Base-by-base conservation (phyloP, 129 eudicot genomes). In the Ambrosia trifida region DNA sequence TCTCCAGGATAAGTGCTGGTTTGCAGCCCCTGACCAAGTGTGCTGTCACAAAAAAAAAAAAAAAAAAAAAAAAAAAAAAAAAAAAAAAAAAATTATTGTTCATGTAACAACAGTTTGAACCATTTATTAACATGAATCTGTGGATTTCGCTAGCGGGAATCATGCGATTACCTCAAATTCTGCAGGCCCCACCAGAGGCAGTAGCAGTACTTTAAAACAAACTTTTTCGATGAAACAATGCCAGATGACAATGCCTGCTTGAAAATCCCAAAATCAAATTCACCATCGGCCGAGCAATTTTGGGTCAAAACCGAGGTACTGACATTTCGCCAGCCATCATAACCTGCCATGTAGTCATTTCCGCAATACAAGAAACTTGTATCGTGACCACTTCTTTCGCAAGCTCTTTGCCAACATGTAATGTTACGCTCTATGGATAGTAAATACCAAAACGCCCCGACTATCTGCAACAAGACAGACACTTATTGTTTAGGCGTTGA, bases 161-260 rank as follows among this genome's bases (percentile, higher is more conserved):
- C 35, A 20, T 38, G 43, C 5, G 18, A 12, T 33, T 71, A 93
- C 98, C 98, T 91, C 74, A 93, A 75, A 77, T 93, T 89, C 69
- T 93, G 98, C 67, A 93, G 88, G 10, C 98, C 98, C 95, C 96
- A 93, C 98, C 98, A 93, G 11, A 93, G 85, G 76, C 98, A 93
- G 77, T 89, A 93, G 70, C 86, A 87, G 72, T 93, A 93, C 73
- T 93, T 93, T 3, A 91, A 78, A 51, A 87, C 52, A 79, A 93
- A 93, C 19, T 72, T 68, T 12, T 47, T 80, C 19, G 98, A 87
- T 11, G 77, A 82, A 75, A 89, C 91, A 33, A 89, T 89, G 70
- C 79, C 88, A 6, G 96, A 89, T 18, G 86, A 72, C 72, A 89
- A 77, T 66, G 96, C 96, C 87, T 89, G 95, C 54, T 46, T 17